Evolutionary conservation across 176 grass and related monocot genomes (phyloP), one percentile per base, ranked within the genome.

Genomic region (Juncus effusus): DNA sequence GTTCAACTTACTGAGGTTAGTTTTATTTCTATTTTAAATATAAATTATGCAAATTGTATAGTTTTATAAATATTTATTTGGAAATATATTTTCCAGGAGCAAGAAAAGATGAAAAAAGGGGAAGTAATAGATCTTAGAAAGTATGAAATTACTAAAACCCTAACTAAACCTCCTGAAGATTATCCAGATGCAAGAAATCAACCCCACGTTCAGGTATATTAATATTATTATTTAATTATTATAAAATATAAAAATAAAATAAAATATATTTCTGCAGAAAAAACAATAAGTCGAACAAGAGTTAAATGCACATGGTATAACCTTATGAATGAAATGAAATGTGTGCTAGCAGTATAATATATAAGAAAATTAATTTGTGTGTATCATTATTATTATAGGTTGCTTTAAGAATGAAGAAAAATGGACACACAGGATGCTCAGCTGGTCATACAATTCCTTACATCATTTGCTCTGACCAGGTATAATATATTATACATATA

Each of bases 181-280:
- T 99, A 99, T 77, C 85, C 94, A 66, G 94, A 99, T 93, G 89
- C 85, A 65, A 99, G 92, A 82, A 99, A 84, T 63, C 94, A 99
- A 73, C 94, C 94, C 73, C 94, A 99, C 84, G 94, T 99, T 60
- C 94, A 99, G 89, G 89, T 77, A 38, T 6, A 40, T 4, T 28
- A 28, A 36, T 37, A 59, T n/a, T 35, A 61, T 3, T 16, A 72
- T 42, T 60, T 58, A 59, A 54, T 13, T 44, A 41, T 13, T 72
- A 15, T 40, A 42, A 56, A 42, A 42, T 13, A 6, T 57, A 57
- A n/a, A 59, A 16, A 4, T 28, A 58, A 53, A 57, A 12, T 15
- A 36, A 16, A 16, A 16, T 13, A 9, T 11, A 2, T 16, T 36
- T 12, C 28, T 13, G 28, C 40, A 56, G 51, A 51, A 56, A 70